Base-by-base conservation (phyloP, 169 alveolate species). In the Plasmodium gaboni region DNA sequence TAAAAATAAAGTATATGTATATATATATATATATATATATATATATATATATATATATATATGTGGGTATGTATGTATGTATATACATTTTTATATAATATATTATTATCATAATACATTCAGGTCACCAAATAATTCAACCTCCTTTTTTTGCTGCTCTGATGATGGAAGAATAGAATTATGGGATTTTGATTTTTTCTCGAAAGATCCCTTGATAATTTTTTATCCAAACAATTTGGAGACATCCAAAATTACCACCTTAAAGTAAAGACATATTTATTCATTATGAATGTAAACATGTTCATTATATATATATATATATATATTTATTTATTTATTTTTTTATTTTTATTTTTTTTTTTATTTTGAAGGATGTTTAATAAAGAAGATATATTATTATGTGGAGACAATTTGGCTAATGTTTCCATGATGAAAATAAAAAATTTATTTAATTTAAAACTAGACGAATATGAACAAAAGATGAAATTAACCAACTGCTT, bases 121-220 rank as follows among this genome's bases (percentile, higher is more conserved):
- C 59, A 80, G 90, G 90, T 42, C 69, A 46, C 90, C 90, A 32
- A 80, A 80, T 46, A 80, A 80, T 68, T 80, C 90, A 13, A 80
- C 90, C n/a, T 80, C 90, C 59, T 80, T 80, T 73, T 68, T 80
- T 50, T 55, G 90, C 63, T 80, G 90, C 51, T 65, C 90, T 44
- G 85, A 80, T 80, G 90, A 80, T 19, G 90, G 90, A 1, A 59
- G 90, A n/a, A 74, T 80, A 12, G 90, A 80, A 80, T 68, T 80
- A 68, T 80, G 90, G 90, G 90, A 80, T 57, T 80, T 80, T 71
- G 76, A 63, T 48, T 80, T 80, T 80, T 55, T 80, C n/a, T 80
- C 90, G 28, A 80, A 80, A 61, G 90, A 80, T 57, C 90, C 90
- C 7, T 44, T 80, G 63, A 59, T 80, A 28, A 80, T 80, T 51